These are phyloP conservation scores for Podila epigama DNA, from an alignment of 192 early-diverging fungal species.

Conservation along the genomic window DNA sequence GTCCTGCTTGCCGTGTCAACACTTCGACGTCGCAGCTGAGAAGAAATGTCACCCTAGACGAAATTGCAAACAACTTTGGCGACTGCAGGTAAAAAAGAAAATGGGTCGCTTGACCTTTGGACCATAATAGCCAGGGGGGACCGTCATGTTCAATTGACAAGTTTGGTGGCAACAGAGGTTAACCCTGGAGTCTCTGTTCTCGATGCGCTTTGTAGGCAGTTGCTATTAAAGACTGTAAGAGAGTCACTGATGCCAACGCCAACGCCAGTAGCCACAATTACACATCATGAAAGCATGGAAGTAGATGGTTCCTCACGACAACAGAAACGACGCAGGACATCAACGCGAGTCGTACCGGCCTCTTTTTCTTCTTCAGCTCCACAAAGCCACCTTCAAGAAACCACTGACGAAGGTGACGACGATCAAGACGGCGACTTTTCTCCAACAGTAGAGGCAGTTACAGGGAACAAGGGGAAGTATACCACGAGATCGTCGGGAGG, in stretches of 20 bases:
- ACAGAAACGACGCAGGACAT: constrained; percentile 39
- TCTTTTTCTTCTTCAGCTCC: background rate
- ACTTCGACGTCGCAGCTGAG: constrained; percentile 37
- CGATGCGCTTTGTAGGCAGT: constrained; percentile 1
- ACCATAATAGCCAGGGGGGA: too few species aligned
- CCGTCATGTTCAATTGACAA: too few species aligned
- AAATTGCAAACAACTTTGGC: constrained; percentile 34
- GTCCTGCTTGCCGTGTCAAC: constrained; percentile 69
- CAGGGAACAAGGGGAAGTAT: constrained; percentile 18
- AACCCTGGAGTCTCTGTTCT: background rate
- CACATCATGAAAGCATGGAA: constrained; percentile 23
- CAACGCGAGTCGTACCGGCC: constrained; percentile 4
- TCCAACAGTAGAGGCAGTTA: background rate
- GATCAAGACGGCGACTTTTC: constrained; percentile 31
- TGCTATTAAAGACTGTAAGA: constrained; percentile 11
- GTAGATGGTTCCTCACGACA: constrained; percentile 5
- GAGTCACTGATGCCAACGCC: constrained; percentile 2
- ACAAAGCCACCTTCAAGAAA: background rate
- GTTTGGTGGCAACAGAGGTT: constrained; percentile 39
- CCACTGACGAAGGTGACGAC: background rate
- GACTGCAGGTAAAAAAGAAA: constrained; percentile 21
- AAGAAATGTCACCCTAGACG: constrained; percentile 27
- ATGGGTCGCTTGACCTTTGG: background rate
- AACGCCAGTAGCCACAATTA: background rate
- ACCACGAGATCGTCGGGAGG: constrained; percentile 1